Evolutionary conservation across 345 rosid genomes (phyloP), one percentile per base, ranked within the genome.

Genomic region (Salix exigua): DNA sequence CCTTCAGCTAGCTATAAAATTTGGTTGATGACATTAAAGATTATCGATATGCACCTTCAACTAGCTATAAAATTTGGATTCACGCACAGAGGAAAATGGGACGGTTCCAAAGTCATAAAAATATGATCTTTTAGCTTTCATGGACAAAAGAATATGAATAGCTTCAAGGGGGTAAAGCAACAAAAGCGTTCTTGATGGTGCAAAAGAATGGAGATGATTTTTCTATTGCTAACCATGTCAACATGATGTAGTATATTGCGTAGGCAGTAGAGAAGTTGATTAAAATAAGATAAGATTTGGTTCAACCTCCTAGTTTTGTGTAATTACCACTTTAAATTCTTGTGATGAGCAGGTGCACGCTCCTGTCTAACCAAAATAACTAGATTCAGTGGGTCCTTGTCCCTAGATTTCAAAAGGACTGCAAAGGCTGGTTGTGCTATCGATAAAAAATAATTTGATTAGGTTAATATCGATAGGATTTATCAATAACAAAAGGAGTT

Each of bases 321-420:
- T 71, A 33, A 76, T 50, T 33, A 82, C 70, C 60, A 77, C 72
- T 68, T 76, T 73, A 77, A 19, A 63, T 62, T 74, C 70, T 55
- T 2, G 48, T 21, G 70, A 78, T 72, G 68, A 26, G 40, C 51
- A 74, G 69, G 23, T 58, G 40, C 81, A 70, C n/a, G 81, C 71
- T 79, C 77, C 69, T 74, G 67, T 74, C 48, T 61, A 42, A 28
- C 67, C 72, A 80, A 77, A 77, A 76, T 62, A 77, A 64, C 53
- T 50, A 76, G 82, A 83, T 82, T 83, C 44, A 72, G 84, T 77
- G 88, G 86, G 82, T 60, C 82, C 76, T 38, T 73, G 6, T 4
- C 21, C 53, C 53, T 71, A 72, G 48, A 78, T 71, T 35, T 71
- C 63, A 5, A 48, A 75, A 75, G 37, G 75, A 55, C 63, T 75